Conservation (phyloP, 179 eudicot genomes). For the Beta lomatogona region DNA sequence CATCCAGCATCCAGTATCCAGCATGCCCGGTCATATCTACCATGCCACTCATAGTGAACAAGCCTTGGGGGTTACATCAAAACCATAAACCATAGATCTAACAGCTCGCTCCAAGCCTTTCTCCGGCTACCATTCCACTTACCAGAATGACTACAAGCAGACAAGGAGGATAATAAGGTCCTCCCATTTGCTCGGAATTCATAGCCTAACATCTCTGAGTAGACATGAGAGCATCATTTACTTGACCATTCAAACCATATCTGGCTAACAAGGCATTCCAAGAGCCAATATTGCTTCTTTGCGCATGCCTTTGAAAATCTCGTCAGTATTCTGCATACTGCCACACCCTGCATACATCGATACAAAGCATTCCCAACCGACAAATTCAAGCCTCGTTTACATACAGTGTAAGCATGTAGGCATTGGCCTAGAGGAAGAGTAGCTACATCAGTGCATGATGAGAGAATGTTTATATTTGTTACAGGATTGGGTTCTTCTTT, state of each 20-base stretch:
- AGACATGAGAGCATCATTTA: conserved; percentile 38
- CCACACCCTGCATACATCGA: conserved; percentile 64
- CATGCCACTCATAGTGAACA: conserved; percentile 47
- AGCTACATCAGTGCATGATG: conserved; percentile 42
- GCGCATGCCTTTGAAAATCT: conserved; percentile 38
- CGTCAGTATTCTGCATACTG: conserved; percentile 39
- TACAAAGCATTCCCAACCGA: conserved; percentile 43
- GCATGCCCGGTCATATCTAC: conserved; percentile 48
- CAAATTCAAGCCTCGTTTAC: conserved; percentile 34
- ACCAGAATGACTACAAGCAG: conserved; percentile 56
- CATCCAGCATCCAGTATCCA: too few species aligned
- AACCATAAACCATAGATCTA: conserved; percentile 34
- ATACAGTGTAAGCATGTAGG: conserved; percentile 48
- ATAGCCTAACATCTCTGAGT: conserved; percentile 40
- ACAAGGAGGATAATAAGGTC: conserved; percentile 46
- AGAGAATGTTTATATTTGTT: conserved; percentile 43
- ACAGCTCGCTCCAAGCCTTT: conserved; percentile 40
- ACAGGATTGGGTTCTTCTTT: conserved; percentile 39
- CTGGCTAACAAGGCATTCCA: conserved; percentile 56
- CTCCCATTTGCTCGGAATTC: conserved; percentile 42
- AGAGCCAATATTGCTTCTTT: conserved; percentile 37
- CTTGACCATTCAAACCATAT: conserved; percentile 48
- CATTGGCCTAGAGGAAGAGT: conserved; percentile 49
- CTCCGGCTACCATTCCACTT: conserved; percentile 24
- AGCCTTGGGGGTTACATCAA: conserved; percentile 43